Evolutionary conservation across 1,139 yeast genomes (phyloP), one percentile per base, ranked within the genome.

Genomic region (Petasospora fabianii): DNA sequence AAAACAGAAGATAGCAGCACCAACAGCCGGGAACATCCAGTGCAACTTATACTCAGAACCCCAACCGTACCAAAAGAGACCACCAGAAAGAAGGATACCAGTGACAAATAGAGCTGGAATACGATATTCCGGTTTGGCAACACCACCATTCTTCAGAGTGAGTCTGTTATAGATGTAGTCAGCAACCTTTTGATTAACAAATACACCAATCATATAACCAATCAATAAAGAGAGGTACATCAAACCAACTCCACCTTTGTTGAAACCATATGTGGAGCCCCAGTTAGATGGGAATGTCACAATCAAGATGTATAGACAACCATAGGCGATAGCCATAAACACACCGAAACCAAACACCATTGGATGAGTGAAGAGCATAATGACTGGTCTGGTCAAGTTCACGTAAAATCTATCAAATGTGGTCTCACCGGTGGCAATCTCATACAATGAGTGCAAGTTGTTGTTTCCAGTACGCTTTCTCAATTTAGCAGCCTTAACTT

Each of bases 11-110:
- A 77, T 63, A 3, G 63, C 73, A 10, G 75, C 64, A 4, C 84
- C 84, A 22, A 78, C 61, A 14, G 64, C 61, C 2, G 84, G 82
- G 66, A 77, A 73, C 24, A 79, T 64, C 80, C 84, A 79, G 42
- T 60, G 72, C 29, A 65, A 48, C 35, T 62, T 56, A 22, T 66
- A 64, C 47, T 78, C 64, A 1, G 80, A 81, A 21, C 77, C 67
- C 84, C 84, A 79, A 4, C 85, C 84, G 53, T 75, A 79, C 71
- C 81, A 72, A 30, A 79, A 60, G 30, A 79, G 62, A 0, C 81
- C 82, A 26, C 65, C 57, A 1, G 82, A 77, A 32, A 73, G 61
- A 4, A 71, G 60, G 3, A 76, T 43, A 1, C 80, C 78, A 19
- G 76, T 60, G 24, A 60, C 53, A 44, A 68, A 48, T 11, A 75